These are phyloP conservation scores for Multifurca ochricompacta DNA, from an alignment of 768 basidiomycete species.

Conservation along the genomic window DNA sequence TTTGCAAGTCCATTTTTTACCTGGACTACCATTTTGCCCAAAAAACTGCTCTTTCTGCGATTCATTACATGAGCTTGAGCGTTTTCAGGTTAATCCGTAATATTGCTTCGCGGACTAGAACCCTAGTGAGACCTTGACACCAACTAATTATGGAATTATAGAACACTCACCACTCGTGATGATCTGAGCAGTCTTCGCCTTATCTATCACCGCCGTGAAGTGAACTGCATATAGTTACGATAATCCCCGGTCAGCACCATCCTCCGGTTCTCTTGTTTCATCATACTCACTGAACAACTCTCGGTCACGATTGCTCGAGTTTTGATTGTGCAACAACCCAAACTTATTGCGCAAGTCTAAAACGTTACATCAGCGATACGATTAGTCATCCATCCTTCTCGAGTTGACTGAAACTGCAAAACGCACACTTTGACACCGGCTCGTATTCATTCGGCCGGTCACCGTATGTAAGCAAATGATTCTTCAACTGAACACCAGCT, in stretches of 20 bases:
- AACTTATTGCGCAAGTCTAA: slow-evolving; percentile 73
- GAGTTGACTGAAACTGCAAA: background rate
- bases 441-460: slow-evolving; percentile 76
- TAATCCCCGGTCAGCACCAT: slow-evolving; percentile 2
- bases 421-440: slow-evolving; percentile 63
- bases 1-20: too few relatives aligned
- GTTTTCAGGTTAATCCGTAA: slow-evolving; percentile 57
- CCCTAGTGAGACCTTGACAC: background rate
- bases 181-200: slow-evolving; percentile 61
- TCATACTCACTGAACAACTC: slow-evolving; percentile 58
- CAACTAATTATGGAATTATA: background rate
- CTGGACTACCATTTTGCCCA: background rate
- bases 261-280: background rate
- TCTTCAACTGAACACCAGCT: slow-evolving; percentile 62
- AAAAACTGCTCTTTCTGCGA: background rate
- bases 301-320: slow-evolving; percentile 61
- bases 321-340: slow-evolving; percentile 55
- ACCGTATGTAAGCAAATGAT: slow-evolving; percentile 64
- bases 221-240: slow-evolving; percentile 49
- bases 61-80: slow-evolving; percentile 39
- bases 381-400: background rate
- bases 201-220: slow-evolving; percentile 77
- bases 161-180: slow-evolving; percentile 55
- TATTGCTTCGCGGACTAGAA: slow-evolving; percentile 49
- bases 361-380: background rate